Conservation (phyloP, 2,329 filamentous ascomycete species). For the Clonostachys sp. region DNA sequence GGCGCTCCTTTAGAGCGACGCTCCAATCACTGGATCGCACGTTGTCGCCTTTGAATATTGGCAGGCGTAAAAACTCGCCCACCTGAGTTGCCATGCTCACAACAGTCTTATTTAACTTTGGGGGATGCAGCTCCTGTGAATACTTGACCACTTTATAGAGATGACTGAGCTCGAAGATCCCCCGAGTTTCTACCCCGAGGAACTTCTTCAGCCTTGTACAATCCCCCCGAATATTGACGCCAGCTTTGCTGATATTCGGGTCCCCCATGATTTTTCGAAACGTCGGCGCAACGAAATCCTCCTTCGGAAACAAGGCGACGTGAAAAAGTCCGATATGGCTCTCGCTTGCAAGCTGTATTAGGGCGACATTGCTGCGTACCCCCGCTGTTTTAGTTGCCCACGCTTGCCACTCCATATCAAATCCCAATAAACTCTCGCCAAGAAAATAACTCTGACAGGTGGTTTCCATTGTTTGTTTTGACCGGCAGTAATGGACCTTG, state of each 20-base stretch:
- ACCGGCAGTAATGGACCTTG: slow-evolving; percentile 74
- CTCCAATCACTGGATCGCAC: slow-evolving; percentile 78
- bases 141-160: slow-evolving; percentile 74
- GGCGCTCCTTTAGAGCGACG: slow-evolving; percentile 51
- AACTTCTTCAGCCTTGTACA: slow-evolving; percentile 63
- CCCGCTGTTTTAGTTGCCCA: slow-evolving; percentile 38
- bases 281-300: slow-evolving; percentile 63
- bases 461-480: slow-evolving; percentile 60
- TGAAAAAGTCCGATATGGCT: slow-evolving; percentile 79
- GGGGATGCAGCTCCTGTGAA: slow-evolving; percentile 41
- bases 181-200: slow-evolving; percentile 59
- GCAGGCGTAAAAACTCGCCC: slow-evolving; percentile 64
- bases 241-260: slow-evolving; percentile 64
- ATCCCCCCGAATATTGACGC: slow-evolving; percentile 71
- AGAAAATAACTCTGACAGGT: slow-evolving; percentile 62
- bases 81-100: slow-evolving; percentile 68
- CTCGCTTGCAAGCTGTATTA: slow-evolving; percentile 79
- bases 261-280: slow-evolving; percentile 71
- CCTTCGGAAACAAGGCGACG: slow-evolving; percentile 55
- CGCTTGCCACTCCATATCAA: slow-evolving; percentile 82
- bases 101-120: slow-evolving; percentile 59
- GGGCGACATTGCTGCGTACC: slow-evolving; percentile 66
- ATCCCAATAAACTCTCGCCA: slow-evolving; percentile 68
- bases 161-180: slow-evolving; percentile 78
- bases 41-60: slow-evolving; percentile 66